A percentile compares a stretch with the other conserved stretches of the same genome.
Evolutionary conservation across 805 yeast species (phyloP).

Genomic region (Candida gorgasii): DNA sequence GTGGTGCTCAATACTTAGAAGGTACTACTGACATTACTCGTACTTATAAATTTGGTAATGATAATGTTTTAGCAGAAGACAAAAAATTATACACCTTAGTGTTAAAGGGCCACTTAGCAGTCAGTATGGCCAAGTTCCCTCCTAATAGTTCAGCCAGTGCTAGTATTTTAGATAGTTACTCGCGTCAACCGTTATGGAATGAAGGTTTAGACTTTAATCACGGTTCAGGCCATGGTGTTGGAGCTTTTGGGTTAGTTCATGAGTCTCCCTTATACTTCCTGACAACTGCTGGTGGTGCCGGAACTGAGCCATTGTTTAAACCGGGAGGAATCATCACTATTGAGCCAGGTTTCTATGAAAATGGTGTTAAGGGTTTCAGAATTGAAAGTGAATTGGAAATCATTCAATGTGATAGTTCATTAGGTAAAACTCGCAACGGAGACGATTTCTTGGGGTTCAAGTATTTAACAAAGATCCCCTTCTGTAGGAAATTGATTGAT

Average conservation of each 20-base stretch:
- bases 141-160: constrained; percentile 67
- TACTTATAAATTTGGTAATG: constrained; percentile 64
- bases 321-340: constrained; percentile 79
- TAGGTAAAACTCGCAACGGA: constrained; percentile 35
- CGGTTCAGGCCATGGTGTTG: constrained; percentile 99
- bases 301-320: constrained; percentile 39
- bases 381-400: constrained; percentile 80
- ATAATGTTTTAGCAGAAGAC: constrained; percentile 48
- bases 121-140: constrained; percentile 80
- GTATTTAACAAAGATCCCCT: constrained; percentile 46
- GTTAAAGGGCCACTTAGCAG: constrained; percentile 85
- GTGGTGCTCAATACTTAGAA: constrained; percentile 62
- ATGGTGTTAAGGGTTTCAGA: constrained; percentile 87
- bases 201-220: constrained; percentile 86
- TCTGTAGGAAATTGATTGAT: constrained; percentile 51
- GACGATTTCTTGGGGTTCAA: constrained; percentile 35
- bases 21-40: constrained; percentile 94
- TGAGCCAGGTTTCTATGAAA: constrained; percentile 94
- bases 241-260: constrained; percentile 86
- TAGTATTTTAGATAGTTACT: constrained; percentile 72
- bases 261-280: constrained; percentile 92
- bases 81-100: constrained; percentile 81
- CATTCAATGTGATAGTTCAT: constrained; percentile 43
- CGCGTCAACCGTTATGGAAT: constrained; percentile 80
- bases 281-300: constrained; percentile 51